Evolutionary conservation across 306 rosid species (phyloP).

Genomic region (Begonia fuchsioides): DNA sequence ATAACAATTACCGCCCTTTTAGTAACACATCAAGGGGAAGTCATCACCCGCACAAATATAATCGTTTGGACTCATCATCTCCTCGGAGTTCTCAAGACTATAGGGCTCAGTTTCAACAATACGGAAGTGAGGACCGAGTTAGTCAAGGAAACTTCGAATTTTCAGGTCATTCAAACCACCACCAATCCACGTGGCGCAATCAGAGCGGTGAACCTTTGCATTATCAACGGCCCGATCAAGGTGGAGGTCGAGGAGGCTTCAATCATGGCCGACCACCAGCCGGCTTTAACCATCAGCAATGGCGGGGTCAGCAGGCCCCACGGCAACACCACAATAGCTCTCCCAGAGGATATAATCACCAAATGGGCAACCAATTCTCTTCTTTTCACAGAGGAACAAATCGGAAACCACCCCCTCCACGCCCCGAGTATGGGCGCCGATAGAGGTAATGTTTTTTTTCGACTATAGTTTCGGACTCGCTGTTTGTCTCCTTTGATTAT

Average conservation of each 20-base stretch:
- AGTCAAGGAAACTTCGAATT: neutral
- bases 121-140: slow-evolving; percentile 11
- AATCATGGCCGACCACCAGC: neutral
- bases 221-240: neutral
- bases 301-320: neutral
- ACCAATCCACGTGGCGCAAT: neutral
- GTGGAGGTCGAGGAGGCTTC: neutral
- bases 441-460: neutral
- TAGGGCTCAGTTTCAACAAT: slow-evolving; percentile 26
- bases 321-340: neutral
- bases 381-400: neutral
- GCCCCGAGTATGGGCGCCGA: neutral
- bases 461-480: too few relatives aligned
- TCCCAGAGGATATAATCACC: neutral
- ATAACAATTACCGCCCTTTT: slow-evolving; percentile 10
- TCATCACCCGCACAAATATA: slow-evolving; percentile 18
- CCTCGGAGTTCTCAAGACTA: slow-evolving; percentile 9
- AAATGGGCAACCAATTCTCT: neutral
- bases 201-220: too few relatives aligned
- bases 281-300: neutral
- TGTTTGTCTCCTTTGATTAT: too few relatives aligned
- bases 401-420: neutral
- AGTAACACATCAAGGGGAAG: slow-evolving; percentile 13
- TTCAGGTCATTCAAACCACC: neutral
- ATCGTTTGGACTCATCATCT: slow-evolving; percentile 15